phyloP scores from a whole-genome alignment of 805 yeast genomes.

The Yarrowia hollandica region DNA sequence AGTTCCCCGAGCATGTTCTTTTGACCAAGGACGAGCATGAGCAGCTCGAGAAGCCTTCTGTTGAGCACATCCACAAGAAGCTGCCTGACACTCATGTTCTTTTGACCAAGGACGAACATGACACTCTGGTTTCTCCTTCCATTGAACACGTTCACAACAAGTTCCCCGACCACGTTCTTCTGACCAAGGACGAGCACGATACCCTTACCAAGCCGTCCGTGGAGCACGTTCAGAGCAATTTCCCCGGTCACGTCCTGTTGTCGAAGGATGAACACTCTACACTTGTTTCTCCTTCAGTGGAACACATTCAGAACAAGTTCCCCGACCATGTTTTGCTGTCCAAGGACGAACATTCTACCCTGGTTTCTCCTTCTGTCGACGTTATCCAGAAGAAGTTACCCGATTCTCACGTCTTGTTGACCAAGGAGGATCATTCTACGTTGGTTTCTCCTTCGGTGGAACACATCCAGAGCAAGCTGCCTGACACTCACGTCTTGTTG shows the following conservation, averaged over 20 bases:
- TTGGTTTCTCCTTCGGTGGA: not conserved
- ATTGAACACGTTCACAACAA: conserved; percentile 30
- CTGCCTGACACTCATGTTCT: not conserved
- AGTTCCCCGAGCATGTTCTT: conserved; percentile 16
- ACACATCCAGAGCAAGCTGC: not conserved
- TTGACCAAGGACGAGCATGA: not conserved
- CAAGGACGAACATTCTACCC: not conserved
- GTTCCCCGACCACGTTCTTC: not conserved
- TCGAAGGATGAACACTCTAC: not conserved
- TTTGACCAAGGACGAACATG: not conserved
- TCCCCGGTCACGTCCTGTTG: not conserved
- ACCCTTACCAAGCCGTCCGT: not conserved
- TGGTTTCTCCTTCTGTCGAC: too few relatives aligned
- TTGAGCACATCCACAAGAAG: not conserved
- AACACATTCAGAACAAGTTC: conserved; percentile 9
- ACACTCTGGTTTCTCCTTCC: conserved; percentile 30
- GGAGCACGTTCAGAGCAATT: not conserved
- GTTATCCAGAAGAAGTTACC: conserved; percentile 12
- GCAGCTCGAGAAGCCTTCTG: conserved; percentile 3
- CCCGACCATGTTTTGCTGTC: conserved; percentile 6
- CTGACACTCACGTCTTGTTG: not conserved
- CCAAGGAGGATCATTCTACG: not conserved
- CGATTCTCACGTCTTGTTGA: not conserved
- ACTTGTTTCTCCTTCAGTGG: not conserved
- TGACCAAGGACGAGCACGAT: not conserved